Conservation (phyloP, 2,329 filamentous ascomycete genomes). For the Colletotrichum limetticola region DNA sequence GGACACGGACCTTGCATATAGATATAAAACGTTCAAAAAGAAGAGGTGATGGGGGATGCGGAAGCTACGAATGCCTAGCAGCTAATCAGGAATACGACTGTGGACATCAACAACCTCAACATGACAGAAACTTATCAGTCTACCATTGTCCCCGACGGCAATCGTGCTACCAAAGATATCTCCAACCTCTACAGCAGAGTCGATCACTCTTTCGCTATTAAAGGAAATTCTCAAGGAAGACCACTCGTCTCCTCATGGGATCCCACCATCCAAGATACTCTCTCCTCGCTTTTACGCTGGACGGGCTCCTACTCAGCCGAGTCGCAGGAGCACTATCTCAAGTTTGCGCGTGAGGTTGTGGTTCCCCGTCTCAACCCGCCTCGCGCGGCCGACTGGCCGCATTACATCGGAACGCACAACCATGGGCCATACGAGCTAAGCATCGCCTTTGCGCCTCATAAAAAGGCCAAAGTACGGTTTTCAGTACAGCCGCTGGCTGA, state of each 20-base stretch:
- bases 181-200: constrained; percentile 8
- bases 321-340: constrained; percentile 15
- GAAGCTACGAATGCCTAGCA: background rate
- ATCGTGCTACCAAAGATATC: background rate
- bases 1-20: background rate
- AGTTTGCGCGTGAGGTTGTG: constrained; percentile 17
- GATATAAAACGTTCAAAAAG: background rate
- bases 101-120: background rate
- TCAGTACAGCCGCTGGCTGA: constrained; percentile 17
- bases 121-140: constrained; percentile 7
- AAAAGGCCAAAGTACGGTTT: constrained; percentile 14
- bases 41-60: background rate
- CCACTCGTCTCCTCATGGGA: constrained; percentile 21
- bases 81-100: background rate
- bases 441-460: constrained; percentile 16
- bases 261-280: background rate
- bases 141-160: background rate
- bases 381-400: background rate
- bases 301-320: constrained; percentile 14
- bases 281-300: constrained; percentile 19
- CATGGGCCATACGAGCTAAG: constrained; percentile 21
- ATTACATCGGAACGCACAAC: constrained; percentile 19
- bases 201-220: background rate
- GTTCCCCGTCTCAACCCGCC: constrained; percentile 25
- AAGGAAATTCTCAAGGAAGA: background rate